Conservation (phyloP, 1,284 basidiomycete species). For the Trametes hirsuta region DNA sequence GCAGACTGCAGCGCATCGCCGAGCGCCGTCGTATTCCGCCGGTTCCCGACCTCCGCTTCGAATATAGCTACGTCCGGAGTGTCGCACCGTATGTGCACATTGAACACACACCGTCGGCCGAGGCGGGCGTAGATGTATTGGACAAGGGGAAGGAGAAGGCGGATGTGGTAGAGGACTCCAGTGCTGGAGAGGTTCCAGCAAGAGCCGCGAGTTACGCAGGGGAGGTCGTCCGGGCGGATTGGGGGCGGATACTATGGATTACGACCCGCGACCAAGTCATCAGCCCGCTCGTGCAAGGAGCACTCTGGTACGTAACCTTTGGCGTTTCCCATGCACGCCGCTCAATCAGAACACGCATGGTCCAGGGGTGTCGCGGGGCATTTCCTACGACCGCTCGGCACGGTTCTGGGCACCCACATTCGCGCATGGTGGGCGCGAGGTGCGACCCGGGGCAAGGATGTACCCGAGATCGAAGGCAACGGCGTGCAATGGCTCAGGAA, state of each 20-base stretch:
- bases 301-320: constrained; percentile 56
- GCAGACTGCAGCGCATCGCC: constrained; percentile 12
- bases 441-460: constrained; percentile 15
- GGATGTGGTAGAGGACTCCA: constrained; percentile 21
- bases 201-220: constrained; percentile 25
- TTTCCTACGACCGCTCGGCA: constrained; percentile 27
- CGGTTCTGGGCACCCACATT: constrained; percentile 21
- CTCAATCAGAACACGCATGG: not conserved
- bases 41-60: constrained; percentile 71
- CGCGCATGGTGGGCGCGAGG: constrained; percentile 33
- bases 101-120: constrained; percentile 23
- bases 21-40: constrained; percentile 24
- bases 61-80: constrained; percentile 66
- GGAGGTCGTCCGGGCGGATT: constrained; percentile 53
- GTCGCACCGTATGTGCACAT: constrained; percentile 57
- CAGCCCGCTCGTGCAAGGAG: constrained; percentile 70
- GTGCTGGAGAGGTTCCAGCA: constrained; percentile 21
- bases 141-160: constrained; percentile 36
- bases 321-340: no score
- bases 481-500: constrained; percentile 29
- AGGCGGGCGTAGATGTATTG: constrained; percentile 16
- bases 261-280: constrained; percentile 71
- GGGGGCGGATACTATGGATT: constrained; percentile 63
- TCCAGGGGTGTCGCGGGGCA: constrained; percentile 32
- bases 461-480: constrained; percentile 25